Conservation (phyloP, 495 filamentous ascomycete species). For the Neurospora hispaniola region DNA sequence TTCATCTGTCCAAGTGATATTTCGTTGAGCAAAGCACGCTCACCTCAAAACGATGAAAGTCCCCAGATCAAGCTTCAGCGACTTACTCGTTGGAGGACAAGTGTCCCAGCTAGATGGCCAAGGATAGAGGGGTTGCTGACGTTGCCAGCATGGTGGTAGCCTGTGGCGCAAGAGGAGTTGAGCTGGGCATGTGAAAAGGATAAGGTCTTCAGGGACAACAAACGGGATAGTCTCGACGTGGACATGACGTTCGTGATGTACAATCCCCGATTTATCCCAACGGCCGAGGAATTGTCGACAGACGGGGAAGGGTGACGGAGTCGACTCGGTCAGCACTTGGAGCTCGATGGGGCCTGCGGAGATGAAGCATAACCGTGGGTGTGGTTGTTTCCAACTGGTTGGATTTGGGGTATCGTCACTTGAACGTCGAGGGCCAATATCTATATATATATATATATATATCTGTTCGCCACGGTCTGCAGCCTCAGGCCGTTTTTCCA, state of each 20-base stretch:
- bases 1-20: background rate
- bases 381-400: background rate
- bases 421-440: background rate
- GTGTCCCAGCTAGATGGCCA: background rate
- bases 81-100: background rate
- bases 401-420: background rate
- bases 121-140: background rate
- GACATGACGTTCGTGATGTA: background rate
- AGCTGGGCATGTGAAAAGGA: background rate
- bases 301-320: background rate
- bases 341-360: background rate
- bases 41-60: background rate
- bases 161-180: background rate
- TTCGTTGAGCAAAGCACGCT: background rate
- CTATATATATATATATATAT: background rate
- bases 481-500: background rate
- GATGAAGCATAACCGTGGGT: background rate
- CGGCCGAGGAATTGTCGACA: background rate
- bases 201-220: background rate
- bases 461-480: background rate
- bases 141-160: background rate
- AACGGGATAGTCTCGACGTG: background rate
- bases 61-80: background rate
- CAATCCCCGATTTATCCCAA: background rate
- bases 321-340: background rate